Evolutionary conservation across 768 basidiomycete species (phyloP).

Genomic region (Auricularia sp.): DNA sequence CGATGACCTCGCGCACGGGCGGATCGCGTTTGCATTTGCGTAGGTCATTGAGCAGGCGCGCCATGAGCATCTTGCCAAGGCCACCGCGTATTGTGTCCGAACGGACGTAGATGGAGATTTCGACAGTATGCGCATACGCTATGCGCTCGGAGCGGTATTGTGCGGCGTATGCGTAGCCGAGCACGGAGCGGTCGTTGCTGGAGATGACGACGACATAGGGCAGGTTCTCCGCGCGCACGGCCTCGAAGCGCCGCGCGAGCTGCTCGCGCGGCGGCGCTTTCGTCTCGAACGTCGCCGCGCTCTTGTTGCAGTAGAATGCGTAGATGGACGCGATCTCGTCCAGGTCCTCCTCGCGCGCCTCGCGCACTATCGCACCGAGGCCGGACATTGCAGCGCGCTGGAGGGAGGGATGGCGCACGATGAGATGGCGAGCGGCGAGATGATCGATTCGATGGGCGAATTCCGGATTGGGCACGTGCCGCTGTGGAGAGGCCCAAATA

Average conservation of each 20-base stretch:
- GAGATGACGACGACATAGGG: not conserved
- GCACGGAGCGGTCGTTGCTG: not conserved
- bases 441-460: not conserved
- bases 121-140: not conserved
- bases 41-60: not conserved
- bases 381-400: not conserved
- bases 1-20: not conserved
- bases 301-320: not conserved
- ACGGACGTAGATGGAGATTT: not conserved
- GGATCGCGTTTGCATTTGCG: not conserved
- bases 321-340: not conserved
- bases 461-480: no score
- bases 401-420: not conserved
- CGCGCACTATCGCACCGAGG: not conserved
- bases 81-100: not conserved
- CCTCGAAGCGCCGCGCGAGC: not conserved
- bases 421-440: not conserved
- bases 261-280: not conserved
- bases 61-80: not conserved
- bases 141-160: not conserved
- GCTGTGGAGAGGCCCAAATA: no score
- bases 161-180: not conserved
- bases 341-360: not conserved
- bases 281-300: not conserved
- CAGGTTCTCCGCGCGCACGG: not conserved